Evolutionary conservation across 768 basidiomycete species (phyloP).

Genomic region (Tylopilus intermedius): DNA sequence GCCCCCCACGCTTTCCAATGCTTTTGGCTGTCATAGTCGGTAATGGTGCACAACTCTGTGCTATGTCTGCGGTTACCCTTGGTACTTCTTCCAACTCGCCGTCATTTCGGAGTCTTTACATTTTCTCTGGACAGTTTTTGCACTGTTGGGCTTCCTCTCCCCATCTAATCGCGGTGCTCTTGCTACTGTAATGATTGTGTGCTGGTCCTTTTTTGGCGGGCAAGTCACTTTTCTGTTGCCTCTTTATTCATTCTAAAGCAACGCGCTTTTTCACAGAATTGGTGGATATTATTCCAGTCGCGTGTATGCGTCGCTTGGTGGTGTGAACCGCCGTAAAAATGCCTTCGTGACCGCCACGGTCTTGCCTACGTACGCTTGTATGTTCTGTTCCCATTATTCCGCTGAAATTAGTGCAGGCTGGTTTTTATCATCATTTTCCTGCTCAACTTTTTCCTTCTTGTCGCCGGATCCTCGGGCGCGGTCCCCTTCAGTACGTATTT

Average conservation of each 20-base stretch:
- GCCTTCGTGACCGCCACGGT: constrained; percentile 84
- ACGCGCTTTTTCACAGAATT: constrained; percentile 42
- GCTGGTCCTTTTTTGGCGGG: constrained; percentile 92
- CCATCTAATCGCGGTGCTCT: constrained; percentile 94
- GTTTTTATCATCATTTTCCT: constrained; percentile 84
- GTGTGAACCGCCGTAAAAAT: constrained; percentile 72
- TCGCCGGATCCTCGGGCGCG: constrained; percentile 85
- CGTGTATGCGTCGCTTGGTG: constrained; percentile 69
- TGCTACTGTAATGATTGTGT: constrained; percentile 62
- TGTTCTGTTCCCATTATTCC: neutral
- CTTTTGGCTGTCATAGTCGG: constrained; percentile 82
- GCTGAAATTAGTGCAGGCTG: constrained; percentile 41
- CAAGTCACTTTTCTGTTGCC: constrained; percentile 25
- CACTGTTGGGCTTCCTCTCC: constrained; percentile 86
- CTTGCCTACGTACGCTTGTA: constrained; percentile 67
- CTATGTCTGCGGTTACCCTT: constrained; percentile 86
- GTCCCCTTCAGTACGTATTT: constrained; percentile 77
- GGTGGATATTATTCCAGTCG: constrained; percentile 87
- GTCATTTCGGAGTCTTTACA: constrained; percentile 3
- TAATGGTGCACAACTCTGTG: constrained; percentile 52
- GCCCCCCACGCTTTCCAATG: constrained; percentile 73
- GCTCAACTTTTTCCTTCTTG: constrained; percentile 85
- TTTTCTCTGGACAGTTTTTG: constrained; percentile 59
- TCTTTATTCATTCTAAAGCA: neutral
- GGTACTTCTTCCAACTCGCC: constrained; percentile 37